A percentile compares a stretch with the other conserved stretches of the same genome.
Evolutionary conservation across 208 protist species (phyloP).

Genomic region (Acanthamoeba triangularis): DNA sequence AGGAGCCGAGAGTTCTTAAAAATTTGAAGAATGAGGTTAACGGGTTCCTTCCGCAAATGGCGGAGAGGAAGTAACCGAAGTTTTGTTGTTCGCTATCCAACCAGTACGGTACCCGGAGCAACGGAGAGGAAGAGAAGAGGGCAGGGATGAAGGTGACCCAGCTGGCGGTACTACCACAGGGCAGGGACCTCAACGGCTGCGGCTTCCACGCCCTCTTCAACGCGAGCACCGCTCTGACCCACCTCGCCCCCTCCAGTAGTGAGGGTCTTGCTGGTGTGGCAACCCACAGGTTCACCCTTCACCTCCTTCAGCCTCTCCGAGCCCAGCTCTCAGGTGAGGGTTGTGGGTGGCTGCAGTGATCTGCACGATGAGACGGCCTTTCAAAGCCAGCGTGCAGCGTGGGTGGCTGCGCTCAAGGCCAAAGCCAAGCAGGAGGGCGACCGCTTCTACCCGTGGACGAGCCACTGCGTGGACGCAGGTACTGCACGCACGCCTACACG

Average conservation of each 20-base stretch:
- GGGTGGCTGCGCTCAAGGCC: background rate
- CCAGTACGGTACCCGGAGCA: too few relatives aligned
- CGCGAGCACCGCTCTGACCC: background rate
- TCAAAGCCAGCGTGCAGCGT: background rate
- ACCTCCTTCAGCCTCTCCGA: background rate
- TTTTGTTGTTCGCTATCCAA: too few relatives aligned
- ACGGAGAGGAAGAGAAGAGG: too few relatives aligned
- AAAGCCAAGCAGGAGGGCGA: background rate
- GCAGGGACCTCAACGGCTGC: conserved; percentile 8
- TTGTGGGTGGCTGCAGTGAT: background rate
- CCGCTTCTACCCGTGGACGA: conserved; percentile 4
- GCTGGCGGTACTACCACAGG: background rate
- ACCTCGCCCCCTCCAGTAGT: background rate
- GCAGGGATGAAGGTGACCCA: background rate
- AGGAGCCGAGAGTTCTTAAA: too few relatives aligned
- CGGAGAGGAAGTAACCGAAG: too few relatives aligned
- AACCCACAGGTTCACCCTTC: background rate
- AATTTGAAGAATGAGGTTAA: too few relatives aligned
- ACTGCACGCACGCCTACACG: background rate
- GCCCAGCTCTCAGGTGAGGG: background rate
- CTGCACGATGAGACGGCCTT: background rate
- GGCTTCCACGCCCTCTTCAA: conserved; percentile 49
- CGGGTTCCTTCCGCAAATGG: too few relatives aligned
- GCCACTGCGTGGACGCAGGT: background rate
- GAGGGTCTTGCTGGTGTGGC: background rate